Evolutionary conservation across 2,329 filamentous ascomycete genomes (phyloP), one percentile per base, ranked within the genome.

Genomic region (Exutisphaerella laricina): DNA sequence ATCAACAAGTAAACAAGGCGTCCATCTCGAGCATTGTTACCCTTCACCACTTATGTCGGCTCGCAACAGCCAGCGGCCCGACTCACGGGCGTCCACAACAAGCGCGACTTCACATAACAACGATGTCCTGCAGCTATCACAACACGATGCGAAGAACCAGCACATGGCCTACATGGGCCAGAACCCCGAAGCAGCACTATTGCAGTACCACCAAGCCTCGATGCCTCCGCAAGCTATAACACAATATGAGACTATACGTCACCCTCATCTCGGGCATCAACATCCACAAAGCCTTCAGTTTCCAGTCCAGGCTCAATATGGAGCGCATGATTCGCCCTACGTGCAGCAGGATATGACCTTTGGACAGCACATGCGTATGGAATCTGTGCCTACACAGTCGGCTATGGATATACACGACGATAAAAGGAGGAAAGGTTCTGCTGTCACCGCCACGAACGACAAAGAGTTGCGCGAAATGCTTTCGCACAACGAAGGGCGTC

Each of bases 381-480:
- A 53, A 12, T 61, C 60, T 4, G 50, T 58, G 16, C 51, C 59
- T 5, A 25, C 55, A 5, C 49, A 52, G 17, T 41, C 48, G 12
- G 46, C 48, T 3, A 43, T 50, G 9, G 58, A 60, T 29, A 58
- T 67, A 28, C 54, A 58, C 4, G 69, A 71, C 18, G 69, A 70
- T 18, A 68, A 69, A 55, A 71, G 73, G 28, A 66, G 74, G 62
- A 72, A 77, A 20, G 66, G 69, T n/a, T 73, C 77, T 20, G 75
- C 81, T 36, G 81, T 83, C 12, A 88, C 80, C 50, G 84, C 84
- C 2, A 87, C 86, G 51, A 89, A 89, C 56, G 85, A 89, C 63
- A 73, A 85, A 45, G 85, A 90, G 63, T 81, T 90, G 75, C 77
- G 85, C 31, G 82, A 86, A 58, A 72, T 90, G 37, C 84, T 87